These are phyloP conservation scores for Thamnidium elegans DNA, from an alignment of 192 early-diverging fungal species.

Conservation along the genomic window DNA sequence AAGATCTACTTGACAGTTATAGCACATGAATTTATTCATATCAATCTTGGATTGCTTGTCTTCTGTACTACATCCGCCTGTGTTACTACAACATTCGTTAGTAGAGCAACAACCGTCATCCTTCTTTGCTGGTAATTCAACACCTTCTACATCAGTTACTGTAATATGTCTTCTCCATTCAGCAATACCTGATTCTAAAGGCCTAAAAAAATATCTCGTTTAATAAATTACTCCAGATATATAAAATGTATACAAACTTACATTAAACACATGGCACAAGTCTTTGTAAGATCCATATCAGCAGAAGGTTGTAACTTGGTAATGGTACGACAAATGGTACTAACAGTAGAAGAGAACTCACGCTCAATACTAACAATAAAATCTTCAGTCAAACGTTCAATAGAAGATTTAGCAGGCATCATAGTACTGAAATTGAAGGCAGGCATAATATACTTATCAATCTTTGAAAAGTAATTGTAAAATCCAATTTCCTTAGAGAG, in stretches of 20 bases:
- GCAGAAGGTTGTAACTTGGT: constrained; percentile 65
- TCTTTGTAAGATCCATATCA: constrained; percentile 39
- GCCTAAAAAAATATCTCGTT: constrained; percentile 23
- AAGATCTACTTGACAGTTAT: constrained; percentile 51
- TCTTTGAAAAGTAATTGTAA: constrained; percentile 54
- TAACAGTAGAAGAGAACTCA: constrained; percentile 82
- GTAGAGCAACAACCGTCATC: constrained; percentile 22
- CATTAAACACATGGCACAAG: constrained; percentile 68
- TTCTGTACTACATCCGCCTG: constrained; percentile 2
- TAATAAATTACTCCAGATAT: background rate
- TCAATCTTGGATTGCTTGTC: constrained; percentile 4
- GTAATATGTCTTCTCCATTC: constrained; percentile 52
- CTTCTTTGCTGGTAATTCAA: background rate
- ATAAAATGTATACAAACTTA: constrained; percentile 33
- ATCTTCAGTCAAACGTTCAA: constrained; percentile 65
- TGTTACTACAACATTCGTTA: constrained; percentile 9
- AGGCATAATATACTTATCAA: constrained; percentile 41
- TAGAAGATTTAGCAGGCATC: constrained; percentile 48
- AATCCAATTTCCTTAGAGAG: constrained; percentile 74
- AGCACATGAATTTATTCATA: constrained; percentile 45
- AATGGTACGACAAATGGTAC: constrained; percentile 79
- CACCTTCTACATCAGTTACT: constrained; percentile 19
- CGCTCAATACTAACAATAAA: constrained; percentile 78
- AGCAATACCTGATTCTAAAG: constrained; percentile 42
- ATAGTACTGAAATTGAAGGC: constrained; percentile 52